phyloP scores from a whole-genome alignment of 352 stramenopile species.

The Pythium sp. region DNA sequence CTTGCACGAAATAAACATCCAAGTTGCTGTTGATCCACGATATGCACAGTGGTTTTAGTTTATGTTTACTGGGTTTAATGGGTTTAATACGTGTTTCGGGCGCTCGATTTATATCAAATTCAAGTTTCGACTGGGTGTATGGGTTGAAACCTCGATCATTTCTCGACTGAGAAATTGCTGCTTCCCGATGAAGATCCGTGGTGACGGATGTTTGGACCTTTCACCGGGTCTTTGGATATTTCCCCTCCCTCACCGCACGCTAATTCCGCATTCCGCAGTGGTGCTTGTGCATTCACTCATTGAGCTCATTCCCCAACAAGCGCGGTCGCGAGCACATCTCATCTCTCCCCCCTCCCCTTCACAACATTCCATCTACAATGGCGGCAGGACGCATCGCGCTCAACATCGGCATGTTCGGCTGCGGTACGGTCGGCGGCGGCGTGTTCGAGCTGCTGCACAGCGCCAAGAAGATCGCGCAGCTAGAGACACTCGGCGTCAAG shows the following conservation, averaged over 20 bases:
- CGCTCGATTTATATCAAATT: no score
- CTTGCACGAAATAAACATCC: no score
- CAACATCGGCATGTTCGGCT: conserved; percentile 88
- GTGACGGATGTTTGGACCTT: no score
- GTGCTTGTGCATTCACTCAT: neutral
- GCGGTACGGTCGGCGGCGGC: conserved; percentile 84
- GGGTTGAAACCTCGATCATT: no score
- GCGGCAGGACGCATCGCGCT: conserved; percentile 33
- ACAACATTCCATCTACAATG: conserved; percentile 14
- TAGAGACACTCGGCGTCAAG: conserved; percentile 63
- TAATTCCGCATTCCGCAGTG: no score
- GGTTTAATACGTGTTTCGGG: no score
- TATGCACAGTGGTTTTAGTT: no score
- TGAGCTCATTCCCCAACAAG: conserved; percentile 1
- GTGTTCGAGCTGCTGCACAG: conserved; percentile 87
- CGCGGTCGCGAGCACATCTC: neutral
- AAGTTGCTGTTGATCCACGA: no score
- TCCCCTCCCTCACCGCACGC: neutral
- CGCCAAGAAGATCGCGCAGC: conserved; percentile 45
- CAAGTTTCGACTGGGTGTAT: no score
- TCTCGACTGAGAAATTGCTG: no score
- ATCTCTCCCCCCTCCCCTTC: neutral
- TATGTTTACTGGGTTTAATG: no score
- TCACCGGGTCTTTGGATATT: neutral
- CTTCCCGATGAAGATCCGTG: no score